phyloP scores from a whole-genome alignment of 306 rosid species.

The Dicorynia guianensis region DNA sequence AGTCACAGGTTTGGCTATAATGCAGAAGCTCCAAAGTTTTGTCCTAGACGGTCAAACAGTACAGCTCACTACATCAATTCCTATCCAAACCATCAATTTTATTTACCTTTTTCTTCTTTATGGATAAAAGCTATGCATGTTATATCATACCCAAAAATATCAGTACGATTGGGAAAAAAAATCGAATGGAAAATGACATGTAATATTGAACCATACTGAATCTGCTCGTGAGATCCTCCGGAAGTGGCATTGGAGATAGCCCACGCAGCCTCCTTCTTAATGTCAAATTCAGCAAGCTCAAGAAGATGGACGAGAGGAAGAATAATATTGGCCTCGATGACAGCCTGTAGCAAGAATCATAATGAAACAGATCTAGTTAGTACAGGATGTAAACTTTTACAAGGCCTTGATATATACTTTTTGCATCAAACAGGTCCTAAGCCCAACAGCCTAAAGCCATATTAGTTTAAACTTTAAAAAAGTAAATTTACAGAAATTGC shows the following conservation, averaged over 20 bases:
- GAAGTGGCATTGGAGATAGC: constrained; percentile 78
- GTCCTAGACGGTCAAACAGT: not conserved
- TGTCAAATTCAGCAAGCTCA: constrained; percentile 66
- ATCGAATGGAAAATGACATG: not conserved
- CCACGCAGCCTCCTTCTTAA: constrained; percentile 88
- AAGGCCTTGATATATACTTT: no score
- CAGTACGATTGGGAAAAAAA: not conserved
- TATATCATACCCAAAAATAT: not conserved
- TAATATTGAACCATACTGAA: no score
- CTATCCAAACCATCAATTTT: constrained; percentile 1
- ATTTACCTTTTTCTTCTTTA: not conserved
- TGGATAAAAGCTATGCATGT: constrained; percentile 5
- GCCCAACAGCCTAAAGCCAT: no score
- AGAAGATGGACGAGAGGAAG: constrained; percentile 68
- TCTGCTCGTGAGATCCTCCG: constrained; percentile 64
- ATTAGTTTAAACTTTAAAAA: not conserved
- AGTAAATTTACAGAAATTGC: not conserved
- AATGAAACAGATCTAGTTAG: not conserved
- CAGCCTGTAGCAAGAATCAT: constrained; percentile 58
- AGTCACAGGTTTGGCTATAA: not conserved
- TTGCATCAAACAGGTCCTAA: no score
- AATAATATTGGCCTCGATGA: constrained; percentile 63
- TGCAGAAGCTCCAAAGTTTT: not conserved
- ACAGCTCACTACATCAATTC: not conserved
- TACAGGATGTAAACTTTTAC: not conserved